Conservation (phyloP, 2,329 filamentous ascomycete species). For the Botryotinia convoluta region DNA sequence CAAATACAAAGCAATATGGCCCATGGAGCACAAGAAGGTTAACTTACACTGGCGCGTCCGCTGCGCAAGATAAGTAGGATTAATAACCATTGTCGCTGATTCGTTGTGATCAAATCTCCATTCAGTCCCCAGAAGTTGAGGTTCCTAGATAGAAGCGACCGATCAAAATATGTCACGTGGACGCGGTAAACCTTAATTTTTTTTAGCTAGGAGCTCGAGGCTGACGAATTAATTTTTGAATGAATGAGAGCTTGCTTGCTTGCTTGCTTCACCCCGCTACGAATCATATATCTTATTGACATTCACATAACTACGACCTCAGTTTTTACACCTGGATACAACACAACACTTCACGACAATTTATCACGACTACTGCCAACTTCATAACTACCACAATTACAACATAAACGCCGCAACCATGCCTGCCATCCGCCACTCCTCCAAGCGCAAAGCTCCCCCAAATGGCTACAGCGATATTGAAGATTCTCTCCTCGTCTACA, state of each 20-base stretch:
- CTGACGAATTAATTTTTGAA: slow-evolving; percentile 18
- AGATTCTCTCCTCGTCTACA: slow-evolving; percentile 79
- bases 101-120: slow-evolving; percentile 15
- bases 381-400: not conserved
- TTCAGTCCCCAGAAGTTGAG: slow-evolving; percentile 8
- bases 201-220: slow-evolving; percentile 19
- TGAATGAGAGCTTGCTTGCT: slow-evolving; percentile 3
- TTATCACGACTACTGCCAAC: not conserved
- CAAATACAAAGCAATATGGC: not conserved
- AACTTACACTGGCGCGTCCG: slow-evolving; percentile 73
- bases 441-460: slow-evolving; percentile 77
- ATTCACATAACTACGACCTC: not conserved
- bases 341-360: not conserved
- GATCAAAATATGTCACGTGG: slow-evolving; percentile 12
- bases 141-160: slow-evolving; percentile 17
- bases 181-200: slow-evolving; percentile 4
- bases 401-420: slow-evolving; percentile 45
- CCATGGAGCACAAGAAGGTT: slow-evolving; percentile 1
- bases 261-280: slow-evolving; percentile 13
- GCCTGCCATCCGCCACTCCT: slow-evolving; percentile 73
- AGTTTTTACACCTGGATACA: not conserved
- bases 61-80: slow-evolving; percentile 87
- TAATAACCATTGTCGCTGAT: slow-evolving; percentile 69
- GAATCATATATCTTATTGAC: not conserved
- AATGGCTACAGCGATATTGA: slow-evolving; percentile 87